Evolutionary conservation across 2,329 filamentous ascomycete species (phyloP).

Genomic region (Aureobasidium leucospermi): DNA sequence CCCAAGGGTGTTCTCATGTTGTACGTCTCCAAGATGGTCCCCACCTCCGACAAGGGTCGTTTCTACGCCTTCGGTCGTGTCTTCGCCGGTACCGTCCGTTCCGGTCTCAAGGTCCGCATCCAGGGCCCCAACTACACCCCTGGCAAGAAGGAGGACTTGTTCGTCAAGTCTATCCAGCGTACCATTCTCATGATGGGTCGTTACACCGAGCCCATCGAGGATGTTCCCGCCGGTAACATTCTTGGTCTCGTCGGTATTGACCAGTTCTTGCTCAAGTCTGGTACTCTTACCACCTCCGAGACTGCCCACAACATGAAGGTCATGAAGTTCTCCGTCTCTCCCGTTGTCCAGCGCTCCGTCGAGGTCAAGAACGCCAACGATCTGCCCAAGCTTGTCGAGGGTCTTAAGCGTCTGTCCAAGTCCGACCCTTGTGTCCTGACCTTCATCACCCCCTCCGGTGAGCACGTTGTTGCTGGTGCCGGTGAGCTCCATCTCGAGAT

Average conservation of each 20-base stretch:
- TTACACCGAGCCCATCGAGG: conserved; percentile 97
- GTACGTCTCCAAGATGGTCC: conserved; percentile 99
- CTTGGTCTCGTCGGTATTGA: conserved; percentile 98
- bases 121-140: conserved; percentile 98
- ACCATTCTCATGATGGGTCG: conserved; percentile 99
- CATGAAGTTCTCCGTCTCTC: conserved; percentile 99
- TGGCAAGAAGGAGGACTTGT: conserved; percentile 97
- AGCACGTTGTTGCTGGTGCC: conserved; percentile 98
- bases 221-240: conserved; percentile 99
- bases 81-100: conserved; percentile 96
- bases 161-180: conserved; percentile 99
- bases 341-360: conserved; percentile 96
- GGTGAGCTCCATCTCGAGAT: conserved; percentile 99
- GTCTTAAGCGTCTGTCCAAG: conserved; percentile 99
- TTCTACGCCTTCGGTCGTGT: conserved; percentile 99
- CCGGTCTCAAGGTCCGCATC: conserved; percentile 98
- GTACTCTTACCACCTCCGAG: conserved; percentile 95
- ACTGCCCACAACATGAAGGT: conserved; percentile 99
- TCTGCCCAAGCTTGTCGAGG: conserved; percentile 98
- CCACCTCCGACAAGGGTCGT: conserved; percentile 98
- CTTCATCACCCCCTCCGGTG: conserved; percentile 81
- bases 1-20: conserved; percentile 98
- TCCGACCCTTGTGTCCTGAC: conserved; percentile 98
- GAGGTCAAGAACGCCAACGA: conserved; percentile 99
- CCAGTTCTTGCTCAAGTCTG: conserved; percentile 99